Conservation (phyloP, 1,139 yeast genomes). For the Petasospora fabianii region DNA sequence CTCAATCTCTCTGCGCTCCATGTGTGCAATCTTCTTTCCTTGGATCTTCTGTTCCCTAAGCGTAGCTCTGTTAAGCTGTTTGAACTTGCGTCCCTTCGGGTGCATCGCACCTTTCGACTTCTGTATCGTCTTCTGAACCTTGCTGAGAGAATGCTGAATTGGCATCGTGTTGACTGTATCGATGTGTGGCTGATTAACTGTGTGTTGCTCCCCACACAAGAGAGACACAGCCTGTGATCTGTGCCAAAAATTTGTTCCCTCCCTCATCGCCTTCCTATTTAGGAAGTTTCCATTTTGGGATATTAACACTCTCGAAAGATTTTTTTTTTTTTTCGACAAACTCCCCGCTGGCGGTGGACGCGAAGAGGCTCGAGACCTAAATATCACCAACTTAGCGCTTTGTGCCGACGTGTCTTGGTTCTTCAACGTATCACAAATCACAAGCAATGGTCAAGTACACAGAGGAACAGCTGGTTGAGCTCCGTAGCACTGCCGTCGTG, state of each 20-base stretch:
- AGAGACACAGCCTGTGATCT: too few species aligned
- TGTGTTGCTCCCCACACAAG: background rate
- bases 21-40: constrained; percentile 49
- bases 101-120: constrained; percentile 65
- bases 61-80: constrained; percentile 81
- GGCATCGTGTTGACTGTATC: constrained; percentile 52
- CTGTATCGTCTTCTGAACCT: constrained; percentile 62
- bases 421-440: background rate
- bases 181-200: background rate
- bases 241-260: constrained; percentile 1
- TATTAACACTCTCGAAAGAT: background rate
- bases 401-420: background rate
- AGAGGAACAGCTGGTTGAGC: constrained; percentile 61
- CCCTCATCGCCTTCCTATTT: constrained; percentile 4
- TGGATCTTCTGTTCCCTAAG: constrained; percentile 71
- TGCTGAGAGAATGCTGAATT: constrained; percentile 64
- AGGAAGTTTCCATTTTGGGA: constrained; percentile 2
- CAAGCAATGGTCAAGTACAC: constrained; percentile 53
- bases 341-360: background rate
- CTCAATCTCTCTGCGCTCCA: constrained; percentile 59
- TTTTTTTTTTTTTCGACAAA: background rate
- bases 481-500: constrained; percentile 52
- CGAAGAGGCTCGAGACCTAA: background rate
- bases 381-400: background rate
- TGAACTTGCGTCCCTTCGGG: constrained; percentile 85